Evolutionary conservation across 306 rosid species (phyloP).

Genomic region (Malus asiatica): DNA sequence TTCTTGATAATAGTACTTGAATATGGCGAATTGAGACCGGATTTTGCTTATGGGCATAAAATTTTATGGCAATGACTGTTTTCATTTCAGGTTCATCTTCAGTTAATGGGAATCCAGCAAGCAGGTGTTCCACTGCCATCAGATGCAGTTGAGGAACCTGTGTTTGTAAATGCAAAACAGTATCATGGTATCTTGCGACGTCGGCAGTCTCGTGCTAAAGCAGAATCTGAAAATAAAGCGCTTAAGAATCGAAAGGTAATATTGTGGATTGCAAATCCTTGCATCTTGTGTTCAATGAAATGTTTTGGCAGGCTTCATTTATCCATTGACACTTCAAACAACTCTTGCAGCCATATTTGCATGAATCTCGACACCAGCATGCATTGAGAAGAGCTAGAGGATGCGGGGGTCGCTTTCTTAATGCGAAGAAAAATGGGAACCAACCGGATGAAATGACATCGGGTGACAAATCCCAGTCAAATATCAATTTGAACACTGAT

Average conservation of each 20-base stretch:
- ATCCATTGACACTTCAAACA: conserved; percentile 5
- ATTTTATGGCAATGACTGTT: conserved; percentile 5
- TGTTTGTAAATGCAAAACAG: conserved; percentile 90
- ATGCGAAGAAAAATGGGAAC: conserved; percentile 65
- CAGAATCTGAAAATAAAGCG: conserved; percentile 85
- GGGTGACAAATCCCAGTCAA: conserved; percentile 44
- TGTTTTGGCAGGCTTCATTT: background rate
- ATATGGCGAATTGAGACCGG: background rate
- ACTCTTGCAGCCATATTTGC: conserved; percentile 82
- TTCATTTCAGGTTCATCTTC: conserved; percentile 69
- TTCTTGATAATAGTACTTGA: background rate
- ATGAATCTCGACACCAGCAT: conserved; percentile 86
- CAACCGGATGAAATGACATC: conserved; percentile 43
- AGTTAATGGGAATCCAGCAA: conserved; percentile 94
- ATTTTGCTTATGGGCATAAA: background rate
- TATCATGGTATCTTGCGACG: conserved; percentile 94
- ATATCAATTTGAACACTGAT: conserved; percentile 57
- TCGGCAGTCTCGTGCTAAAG: conserved; percentile 92
- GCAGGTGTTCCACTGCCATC: conserved; percentile 90
- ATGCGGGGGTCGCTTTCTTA: conserved; percentile 89
- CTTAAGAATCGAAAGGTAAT: conserved; percentile 72
- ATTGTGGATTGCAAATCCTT: conserved; percentile 8
- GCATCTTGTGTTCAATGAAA: conserved; percentile 5
- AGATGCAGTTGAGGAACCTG: conserved; percentile 92
- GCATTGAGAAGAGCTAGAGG: conserved; percentile 87